Base-by-base conservation (phyloP, 2,329 filamentous ascomycete species). In the Beauveria scarabaeidicola region DNA sequence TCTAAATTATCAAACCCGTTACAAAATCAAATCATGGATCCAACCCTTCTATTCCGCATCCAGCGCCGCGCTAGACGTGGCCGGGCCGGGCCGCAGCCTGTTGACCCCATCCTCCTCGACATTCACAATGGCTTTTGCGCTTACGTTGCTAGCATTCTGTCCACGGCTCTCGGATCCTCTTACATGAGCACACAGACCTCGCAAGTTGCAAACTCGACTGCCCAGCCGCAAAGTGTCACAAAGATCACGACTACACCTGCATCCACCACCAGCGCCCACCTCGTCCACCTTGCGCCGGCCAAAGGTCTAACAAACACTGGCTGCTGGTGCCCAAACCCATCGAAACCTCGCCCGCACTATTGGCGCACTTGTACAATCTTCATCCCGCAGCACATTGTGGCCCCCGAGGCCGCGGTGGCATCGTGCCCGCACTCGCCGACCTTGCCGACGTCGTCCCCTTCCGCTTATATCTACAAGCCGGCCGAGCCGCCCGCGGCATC, bases 241-340 rank as follows among this genome's bases (percentile, higher is more conserved):
- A 27, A 19, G n/a, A 32, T 8, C 29, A 21, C 48, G 1, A 36
- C 48, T 11, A 52, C 38, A 9, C 36, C 55, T 3, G 3, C 38
- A 21, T 38, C 36, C 36, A 17, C 15, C 4, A 25, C 48, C 50
- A 59, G 32, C 32, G 50, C 41, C 19, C 38, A 46, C 59, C 51
- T 55, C 15, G 57, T 58, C 21, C 51, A 59, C 41, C 52, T 61
- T 21, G 9, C 36, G 19, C 60, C 60, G 15, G 5, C 60, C 1
- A 17, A 38, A 5, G 44, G 43, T 6, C 50, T 61, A 17, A 36
- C 17, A n/a, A 27, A 23, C 9, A 55, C 60, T 13, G 60, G 60
- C 29, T 61, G 60, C 56, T 61, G 60, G 60, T 61, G 60, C 27
- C 25, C 43, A 11, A 29, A 55, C 27, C 51, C 60, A 8, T 54